Conservation (phyloP, 2,329 filamentous ascomycete genomes). For the Diaporthe citrichinensis region DNA sequence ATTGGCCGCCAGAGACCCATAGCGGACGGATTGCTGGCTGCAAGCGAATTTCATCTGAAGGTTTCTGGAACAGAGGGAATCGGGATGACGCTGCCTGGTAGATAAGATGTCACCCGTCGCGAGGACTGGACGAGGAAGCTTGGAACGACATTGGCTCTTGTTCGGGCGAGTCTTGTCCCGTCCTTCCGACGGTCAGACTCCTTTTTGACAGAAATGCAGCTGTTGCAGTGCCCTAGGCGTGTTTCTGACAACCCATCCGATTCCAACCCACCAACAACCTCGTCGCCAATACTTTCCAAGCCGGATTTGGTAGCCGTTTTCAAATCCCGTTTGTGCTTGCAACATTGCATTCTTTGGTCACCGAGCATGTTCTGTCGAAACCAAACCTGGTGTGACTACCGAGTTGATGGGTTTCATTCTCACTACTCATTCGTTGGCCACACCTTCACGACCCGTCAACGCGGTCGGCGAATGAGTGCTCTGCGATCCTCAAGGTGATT, state of each 20-base stretch:
- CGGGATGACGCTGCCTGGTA: conserved; percentile 24
- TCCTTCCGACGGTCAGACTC: conserved; percentile 13
- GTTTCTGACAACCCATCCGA: neutral
- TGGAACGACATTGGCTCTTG: conserved; percentile 19
- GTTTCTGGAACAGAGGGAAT: conserved; percentile 2
- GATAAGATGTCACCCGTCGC: conserved; percentile 17
- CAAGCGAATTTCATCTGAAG: conserved; percentile 33
- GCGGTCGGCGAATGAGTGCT: neutral
- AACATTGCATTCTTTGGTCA: neutral
- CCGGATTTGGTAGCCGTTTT: neutral
- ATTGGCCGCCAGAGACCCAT: conserved; percentile 16
- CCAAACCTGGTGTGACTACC: neutral
- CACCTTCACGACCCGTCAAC: neutral
- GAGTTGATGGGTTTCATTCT: neutral
- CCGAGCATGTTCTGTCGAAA: neutral
- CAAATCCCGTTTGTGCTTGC: neutral
- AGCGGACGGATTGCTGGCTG: neutral
- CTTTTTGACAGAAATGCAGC: conserved; percentile 16
- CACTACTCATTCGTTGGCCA: neutral
- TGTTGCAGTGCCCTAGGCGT: neutral
- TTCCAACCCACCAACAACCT: neutral
- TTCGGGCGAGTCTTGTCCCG: conserved; percentile 31
- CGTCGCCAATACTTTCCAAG: neutral
- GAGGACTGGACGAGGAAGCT: conserved; percentile 1
- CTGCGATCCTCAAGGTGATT: neutral